phyloP scores from a whole-genome alignment of 176 grass and related monocot genomes.

The Cymbopogon citratus region DNA sequence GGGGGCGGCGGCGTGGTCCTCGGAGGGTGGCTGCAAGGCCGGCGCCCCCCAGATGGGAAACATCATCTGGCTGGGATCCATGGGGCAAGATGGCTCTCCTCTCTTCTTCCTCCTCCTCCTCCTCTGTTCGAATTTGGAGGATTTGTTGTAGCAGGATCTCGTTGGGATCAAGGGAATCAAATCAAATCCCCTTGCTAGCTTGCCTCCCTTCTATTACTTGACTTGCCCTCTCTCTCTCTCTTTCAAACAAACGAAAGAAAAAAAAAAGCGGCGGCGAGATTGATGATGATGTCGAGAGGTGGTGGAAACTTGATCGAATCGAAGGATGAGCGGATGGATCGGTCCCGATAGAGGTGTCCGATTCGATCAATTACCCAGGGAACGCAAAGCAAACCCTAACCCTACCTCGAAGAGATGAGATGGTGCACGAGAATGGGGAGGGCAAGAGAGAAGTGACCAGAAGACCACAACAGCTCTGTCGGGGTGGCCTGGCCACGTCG shows the following conservation, averaged over 20 bases:
- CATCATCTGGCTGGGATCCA: conserved; percentile 60
- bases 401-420: background rate
- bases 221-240: no score
- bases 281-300: background rate
- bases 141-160: background rate
- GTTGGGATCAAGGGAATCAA: background rate
- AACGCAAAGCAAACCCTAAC: conserved; percentile 11
- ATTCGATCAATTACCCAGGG: background rate
- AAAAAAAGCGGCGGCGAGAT: background rate
- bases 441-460: background rate
- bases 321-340: background rate
- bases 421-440: background rate
- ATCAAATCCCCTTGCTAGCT: background rate
- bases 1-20: conserved; percentile 20
- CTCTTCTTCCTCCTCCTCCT: background rate
- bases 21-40: conserved; percentile 2
- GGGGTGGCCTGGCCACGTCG: no score
- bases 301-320: background rate
- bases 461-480: background rate
- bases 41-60: conserved; percentile 60
- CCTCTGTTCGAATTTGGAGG: background rate
- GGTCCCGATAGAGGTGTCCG: background rate
- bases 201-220: no score
- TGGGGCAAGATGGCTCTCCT: background rate
- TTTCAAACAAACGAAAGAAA: no score